phyloP scores from a whole-genome alignment of 495 filamentous ascomycete species.

The Penicillium diatomitis region DNA sequence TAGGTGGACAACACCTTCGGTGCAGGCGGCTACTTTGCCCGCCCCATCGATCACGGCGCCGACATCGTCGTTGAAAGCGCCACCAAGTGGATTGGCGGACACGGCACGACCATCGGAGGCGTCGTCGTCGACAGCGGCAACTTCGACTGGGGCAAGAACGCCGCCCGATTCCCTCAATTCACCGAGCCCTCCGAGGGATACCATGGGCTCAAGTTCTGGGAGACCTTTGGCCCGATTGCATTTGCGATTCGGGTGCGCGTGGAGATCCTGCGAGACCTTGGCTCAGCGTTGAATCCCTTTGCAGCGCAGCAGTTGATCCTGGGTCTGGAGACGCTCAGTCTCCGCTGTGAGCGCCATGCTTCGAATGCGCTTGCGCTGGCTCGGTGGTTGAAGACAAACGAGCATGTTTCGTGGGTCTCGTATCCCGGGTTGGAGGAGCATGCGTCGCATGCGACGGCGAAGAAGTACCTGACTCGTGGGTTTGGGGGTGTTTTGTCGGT shows the following conservation, averaged over 20 bases:
- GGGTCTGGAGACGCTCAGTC: conserved; percentile 81
- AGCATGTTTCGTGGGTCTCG: conserved; percentile 85
- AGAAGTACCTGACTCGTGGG: conserved; percentile 81
- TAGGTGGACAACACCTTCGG: conserved; percentile 96
- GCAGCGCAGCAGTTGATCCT: conserved; percentile 89
- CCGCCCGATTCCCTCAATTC: conserved; percentile 85
- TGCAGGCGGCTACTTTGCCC: conserved; percentile 83
- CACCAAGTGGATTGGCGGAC: conserved; percentile 98
- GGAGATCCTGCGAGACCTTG: conserved; percentile 84
- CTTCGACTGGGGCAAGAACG: conserved; percentile 93
- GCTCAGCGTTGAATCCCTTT: conserved; percentile 80
- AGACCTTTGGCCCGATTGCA: conserved; percentile 80
- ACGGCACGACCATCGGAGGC: conserved; percentile 91
- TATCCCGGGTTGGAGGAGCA: conserved; percentile 87
- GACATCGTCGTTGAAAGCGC: conserved; percentile 95
- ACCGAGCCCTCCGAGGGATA: conserved; percentile 87
- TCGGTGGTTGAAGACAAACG: conserved; percentile 72
- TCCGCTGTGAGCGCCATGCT: conserved; percentile 82
- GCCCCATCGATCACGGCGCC: conserved; percentile 85
- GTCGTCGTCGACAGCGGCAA: conserved; percentile 87
- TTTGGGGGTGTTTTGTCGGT: conserved; percentile 91
- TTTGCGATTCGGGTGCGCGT: conserved; percentile 77
- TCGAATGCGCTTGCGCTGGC: conserved; percentile 77
- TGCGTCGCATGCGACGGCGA: conserved; percentile 67
- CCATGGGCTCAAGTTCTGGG: conserved; percentile 95